Conservation (phyloP, 2,329 filamentous ascomycete species). For the Aureobasidium sp. region DNA sequence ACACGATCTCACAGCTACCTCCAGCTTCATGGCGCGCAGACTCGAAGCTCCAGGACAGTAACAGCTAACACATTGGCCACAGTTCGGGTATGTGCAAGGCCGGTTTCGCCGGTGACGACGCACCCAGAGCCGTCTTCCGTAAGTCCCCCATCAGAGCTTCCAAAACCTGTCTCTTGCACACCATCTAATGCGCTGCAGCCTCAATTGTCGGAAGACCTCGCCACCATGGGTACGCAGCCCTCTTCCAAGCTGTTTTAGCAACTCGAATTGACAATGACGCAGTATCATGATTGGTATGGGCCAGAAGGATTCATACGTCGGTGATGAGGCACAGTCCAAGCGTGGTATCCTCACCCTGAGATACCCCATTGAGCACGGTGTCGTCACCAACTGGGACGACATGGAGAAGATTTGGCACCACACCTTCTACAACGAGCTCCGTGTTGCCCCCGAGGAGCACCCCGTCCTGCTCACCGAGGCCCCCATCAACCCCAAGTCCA, state of each 20-base stretch:
- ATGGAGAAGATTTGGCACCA: conserved; percentile 99
- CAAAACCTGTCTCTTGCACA: neutral
- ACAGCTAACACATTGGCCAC: conserved; percentile 20
- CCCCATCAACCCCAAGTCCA: conserved; percentile 99
- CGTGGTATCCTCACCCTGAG: conserved; percentile 99
- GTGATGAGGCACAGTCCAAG: conserved; percentile 99
- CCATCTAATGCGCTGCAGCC: conserved; percentile 47
- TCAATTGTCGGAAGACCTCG: conserved; percentile 99
- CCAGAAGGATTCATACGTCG: conserved; percentile 99
- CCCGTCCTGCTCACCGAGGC: conserved; percentile 98
- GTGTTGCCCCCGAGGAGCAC: conserved; percentile 99
- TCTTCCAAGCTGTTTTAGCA: conserved; percentile 14
- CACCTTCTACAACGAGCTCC: conserved; percentile 99
- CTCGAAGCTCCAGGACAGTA: neutral
- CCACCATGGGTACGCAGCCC: conserved; percentile 84
- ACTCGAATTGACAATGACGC: conserved; percentile 20
- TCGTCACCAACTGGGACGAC: conserved; percentile 99
- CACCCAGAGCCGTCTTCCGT: conserved; percentile 99
- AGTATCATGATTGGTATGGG: conserved; percentile 99
- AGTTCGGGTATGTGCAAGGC: conserved; percentile 99
- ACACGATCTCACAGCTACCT: conserved; percentile 23
- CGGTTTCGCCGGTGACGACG: conserved; percentile 99
- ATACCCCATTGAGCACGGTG: conserved; percentile 99
- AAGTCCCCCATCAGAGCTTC: conserved; percentile 47
- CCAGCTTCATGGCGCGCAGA: neutral